Conservation (phyloP, 345 rosid genomes). For the Syzygium aromaticum region DNA sequence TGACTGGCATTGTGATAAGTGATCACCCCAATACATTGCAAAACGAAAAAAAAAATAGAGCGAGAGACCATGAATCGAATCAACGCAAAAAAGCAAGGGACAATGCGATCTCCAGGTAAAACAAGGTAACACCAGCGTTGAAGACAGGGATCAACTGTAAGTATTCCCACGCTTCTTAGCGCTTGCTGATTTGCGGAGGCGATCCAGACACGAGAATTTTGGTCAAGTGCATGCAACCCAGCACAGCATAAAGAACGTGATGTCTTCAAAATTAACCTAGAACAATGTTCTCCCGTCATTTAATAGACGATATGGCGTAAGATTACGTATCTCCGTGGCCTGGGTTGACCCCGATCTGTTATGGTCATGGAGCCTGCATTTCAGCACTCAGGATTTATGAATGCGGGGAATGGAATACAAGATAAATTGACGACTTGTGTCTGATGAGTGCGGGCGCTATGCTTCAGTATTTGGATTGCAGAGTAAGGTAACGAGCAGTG, state of each 20-base stretch:
- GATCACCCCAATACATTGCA: too few relatives aligned
- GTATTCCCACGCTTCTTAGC: too few relatives aligned
- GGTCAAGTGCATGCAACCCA: neutral
- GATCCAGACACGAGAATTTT: neutral
- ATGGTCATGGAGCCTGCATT: neutral
- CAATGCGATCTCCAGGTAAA: too few relatives aligned
- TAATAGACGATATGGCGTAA: fast-evolving
- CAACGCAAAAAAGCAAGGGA: too few relatives aligned
- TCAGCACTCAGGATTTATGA: neutral
- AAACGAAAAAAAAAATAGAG: too few relatives aligned
- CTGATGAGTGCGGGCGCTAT: neutral
- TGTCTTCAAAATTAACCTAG: too few relatives aligned
- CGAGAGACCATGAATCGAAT: too few relatives aligned
- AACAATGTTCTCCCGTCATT: neutral
- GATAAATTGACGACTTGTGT: neutral
- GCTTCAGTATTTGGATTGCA: neutral
- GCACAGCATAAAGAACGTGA: neutral
- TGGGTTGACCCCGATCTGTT: neutral
- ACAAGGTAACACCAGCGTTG: too few relatives aligned
- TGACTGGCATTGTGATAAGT: too few relatives aligned
- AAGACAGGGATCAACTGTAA: too few relatives aligned
- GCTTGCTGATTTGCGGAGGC: neutral
- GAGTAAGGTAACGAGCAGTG: neutral
- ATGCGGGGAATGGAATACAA: neutral
- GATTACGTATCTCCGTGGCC: neutral